Conservation (phyloP, 83 land plant species). For the Isoetes engelmannii region DNA sequence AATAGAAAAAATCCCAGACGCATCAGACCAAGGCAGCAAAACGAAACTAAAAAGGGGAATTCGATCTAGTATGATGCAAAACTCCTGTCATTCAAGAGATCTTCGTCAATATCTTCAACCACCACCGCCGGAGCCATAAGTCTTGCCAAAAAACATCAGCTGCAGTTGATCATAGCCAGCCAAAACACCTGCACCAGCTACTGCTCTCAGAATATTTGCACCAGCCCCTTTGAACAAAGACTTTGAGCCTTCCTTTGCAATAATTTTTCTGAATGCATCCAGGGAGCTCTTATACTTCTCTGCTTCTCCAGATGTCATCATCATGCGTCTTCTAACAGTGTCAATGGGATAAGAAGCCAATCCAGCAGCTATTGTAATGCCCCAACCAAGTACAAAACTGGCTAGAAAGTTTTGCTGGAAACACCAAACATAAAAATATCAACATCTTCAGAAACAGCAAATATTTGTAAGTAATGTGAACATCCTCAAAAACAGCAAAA, state of each 20-base stretch:
- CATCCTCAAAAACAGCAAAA: too few species aligned
- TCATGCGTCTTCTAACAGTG: constrained; percentile 30
- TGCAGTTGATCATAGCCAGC: constrained; percentile 29
- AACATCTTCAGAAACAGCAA: too few species aligned
- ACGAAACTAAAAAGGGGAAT: too few species aligned
- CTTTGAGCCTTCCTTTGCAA: constrained; percentile 24
- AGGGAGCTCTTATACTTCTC: constrained; percentile 26
- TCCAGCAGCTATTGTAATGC: constrained; percentile 25
- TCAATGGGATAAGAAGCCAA: constrained; percentile 30
- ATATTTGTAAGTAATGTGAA: too few species aligned
- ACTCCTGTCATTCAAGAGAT: too few species aligned
- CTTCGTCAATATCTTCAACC: neutral
- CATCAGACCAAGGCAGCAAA: too few species aligned
- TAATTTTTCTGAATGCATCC: constrained; percentile 20
- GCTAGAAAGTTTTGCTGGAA: constrained; percentile 25
- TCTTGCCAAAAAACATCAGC: constrained; percentile 32
- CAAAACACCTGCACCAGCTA: constrained; percentile 29
- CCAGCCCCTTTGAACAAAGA: constrained; percentile 33
- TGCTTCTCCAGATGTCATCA: constrained; percentile 29
- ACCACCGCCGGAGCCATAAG: constrained; percentile 5
- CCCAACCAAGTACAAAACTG: constrained; percentile 25
- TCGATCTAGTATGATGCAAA: too few species aligned
- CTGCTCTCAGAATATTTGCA: constrained; percentile 27
- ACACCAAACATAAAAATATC: too few species aligned
- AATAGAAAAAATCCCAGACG: too few species aligned